Evolutionary conservation across 75 land plant genomes (phyloP).

Genomic region (Adiantum capillusveneris): DNA sequence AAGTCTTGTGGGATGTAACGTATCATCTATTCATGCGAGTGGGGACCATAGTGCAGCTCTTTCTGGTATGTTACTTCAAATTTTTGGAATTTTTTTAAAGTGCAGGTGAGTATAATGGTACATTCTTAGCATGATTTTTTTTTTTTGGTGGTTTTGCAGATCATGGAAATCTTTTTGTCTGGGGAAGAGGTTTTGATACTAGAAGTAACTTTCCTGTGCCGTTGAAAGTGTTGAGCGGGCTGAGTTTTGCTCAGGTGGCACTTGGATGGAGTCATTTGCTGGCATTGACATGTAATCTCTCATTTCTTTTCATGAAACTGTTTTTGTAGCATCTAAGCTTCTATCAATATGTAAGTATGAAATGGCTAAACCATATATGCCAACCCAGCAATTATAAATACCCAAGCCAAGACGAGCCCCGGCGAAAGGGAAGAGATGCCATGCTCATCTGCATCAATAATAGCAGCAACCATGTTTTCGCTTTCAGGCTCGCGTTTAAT

Average conservation of each 20-base stretch:
- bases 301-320: too few relatives aligned
- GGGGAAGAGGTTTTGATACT: conserved; percentile 81
- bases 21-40: conserved; percentile 50
- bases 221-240: conserved; percentile 10
- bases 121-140: too few relatives aligned
- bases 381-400: too few relatives aligned
- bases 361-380: too few relatives aligned
- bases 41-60: conserved; percentile 97
- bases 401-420: too few relatives aligned
- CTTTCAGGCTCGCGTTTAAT: too few relatives aligned
- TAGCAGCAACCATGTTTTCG: too few relatives aligned
- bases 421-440: too few relatives aligned
- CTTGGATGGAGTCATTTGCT: conserved; percentile 96
- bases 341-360: too few relatives aligned
- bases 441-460: too few relatives aligned
- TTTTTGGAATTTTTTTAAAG: not conserved
- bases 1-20: conserved; percentile 25
- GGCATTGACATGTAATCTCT: conserved; percentile 43
- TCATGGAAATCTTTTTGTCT: conserved; percentile 57
- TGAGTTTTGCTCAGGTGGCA: conserved; percentile 43
- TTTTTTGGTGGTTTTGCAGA: conserved; percentile 23
- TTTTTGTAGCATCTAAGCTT: too few relatives aligned
- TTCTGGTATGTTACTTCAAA: conserved; percentile 33
- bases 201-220: conserved; percentile 38
- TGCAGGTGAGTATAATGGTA: too few relatives aligned